Conservation (phyloP, 345 rosid species). For the Melaleuca quinquenervia region DNA sequence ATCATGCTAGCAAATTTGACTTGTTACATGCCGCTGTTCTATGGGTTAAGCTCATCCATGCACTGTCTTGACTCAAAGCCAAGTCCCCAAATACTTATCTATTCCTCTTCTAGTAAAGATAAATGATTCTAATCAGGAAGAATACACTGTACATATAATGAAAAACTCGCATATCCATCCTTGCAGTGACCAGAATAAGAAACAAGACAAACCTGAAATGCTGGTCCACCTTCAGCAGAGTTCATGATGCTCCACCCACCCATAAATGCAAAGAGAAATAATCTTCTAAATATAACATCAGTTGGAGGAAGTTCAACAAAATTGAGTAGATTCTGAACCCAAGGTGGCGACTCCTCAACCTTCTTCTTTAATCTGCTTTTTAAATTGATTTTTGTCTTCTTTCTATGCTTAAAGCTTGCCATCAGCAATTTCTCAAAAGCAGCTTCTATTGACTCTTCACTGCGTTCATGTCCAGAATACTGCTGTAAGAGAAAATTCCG, state of each 20-base stretch:
- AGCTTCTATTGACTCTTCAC: slow-evolving; percentile 85
- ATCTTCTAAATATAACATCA: slow-evolving; percentile 83
- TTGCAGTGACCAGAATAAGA: background rate
- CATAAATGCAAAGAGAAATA: slow-evolving; percentile 93
- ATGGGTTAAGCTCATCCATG: background rate
- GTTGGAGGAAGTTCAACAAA: slow-evolving; percentile 75
- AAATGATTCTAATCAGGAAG: background rate
- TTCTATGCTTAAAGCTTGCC: slow-evolving; percentile 68
- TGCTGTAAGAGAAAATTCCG: slow-evolving; percentile 89
- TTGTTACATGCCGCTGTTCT: background rate
- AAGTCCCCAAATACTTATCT: background rate
- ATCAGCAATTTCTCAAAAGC: slow-evolving; percentile 91
- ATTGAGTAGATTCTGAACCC: slow-evolving; percentile 65
- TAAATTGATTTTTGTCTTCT: slow-evolving; percentile 78
- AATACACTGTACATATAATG: background rate
- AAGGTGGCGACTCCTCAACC: slow-evolving; percentile 94
- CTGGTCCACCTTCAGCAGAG: slow-evolving; percentile 98
- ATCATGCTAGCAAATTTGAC: background rate
- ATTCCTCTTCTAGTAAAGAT: background rate
- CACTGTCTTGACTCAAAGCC: background rate
- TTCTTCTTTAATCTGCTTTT: slow-evolving; percentile 78
- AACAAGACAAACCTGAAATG: slow-evolving; percentile 75
- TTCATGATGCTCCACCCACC: slow-evolving; percentile 99
- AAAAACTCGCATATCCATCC: background rate
- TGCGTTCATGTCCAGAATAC: slow-evolving; percentile 85